phyloP scores from a whole-genome alignment of 192 early-diverging fungal species.

The Coemansia sp. region DNA sequence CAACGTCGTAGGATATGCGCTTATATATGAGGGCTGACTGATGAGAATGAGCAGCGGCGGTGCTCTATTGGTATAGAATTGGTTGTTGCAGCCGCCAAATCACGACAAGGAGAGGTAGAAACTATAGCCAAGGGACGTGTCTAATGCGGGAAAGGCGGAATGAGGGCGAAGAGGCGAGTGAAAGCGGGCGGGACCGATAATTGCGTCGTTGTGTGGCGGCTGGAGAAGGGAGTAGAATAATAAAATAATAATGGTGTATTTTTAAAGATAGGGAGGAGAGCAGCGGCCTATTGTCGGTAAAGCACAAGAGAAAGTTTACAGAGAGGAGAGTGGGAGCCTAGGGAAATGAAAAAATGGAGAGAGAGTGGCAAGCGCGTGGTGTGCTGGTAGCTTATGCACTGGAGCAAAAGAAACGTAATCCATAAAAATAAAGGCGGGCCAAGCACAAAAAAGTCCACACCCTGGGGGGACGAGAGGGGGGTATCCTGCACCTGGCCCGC shows the following conservation, averaged over 20 bases:
- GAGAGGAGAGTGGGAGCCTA: conserved; percentile 2
- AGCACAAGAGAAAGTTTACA: conserved; percentile 23
- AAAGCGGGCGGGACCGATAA: neutral
- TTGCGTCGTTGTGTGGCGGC: conserved; percentile 1
- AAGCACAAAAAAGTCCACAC: neutral
- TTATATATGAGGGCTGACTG: neutral
- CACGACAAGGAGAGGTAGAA: conserved; percentile 3
- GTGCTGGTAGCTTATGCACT: conserved; percentile 1
- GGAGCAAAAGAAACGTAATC: neutral
- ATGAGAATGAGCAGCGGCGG: neutral
- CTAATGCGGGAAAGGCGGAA: conserved; percentile 12
- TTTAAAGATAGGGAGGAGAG: conserved; percentile 5
- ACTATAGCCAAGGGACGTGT: conserved; percentile 1
- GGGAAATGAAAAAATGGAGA: neutral
- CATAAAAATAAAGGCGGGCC: neutral
- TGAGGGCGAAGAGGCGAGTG: neutral
- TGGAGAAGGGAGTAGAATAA: neutral
- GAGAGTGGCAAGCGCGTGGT: neutral
- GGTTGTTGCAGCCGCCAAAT: neutral
- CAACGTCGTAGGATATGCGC: neutral
- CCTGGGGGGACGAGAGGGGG: conserved; percentile 1
- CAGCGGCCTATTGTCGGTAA: conserved; percentile 20
- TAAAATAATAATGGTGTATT: conserved; percentile 17
- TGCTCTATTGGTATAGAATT: neutral
- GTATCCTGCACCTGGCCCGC: neutral